A percentile compares a stretch with the other conserved stretches of the same genome.
Conservation (phyloP, 1,139 yeast species). For the Saccharomyces hybrid region DNA sequence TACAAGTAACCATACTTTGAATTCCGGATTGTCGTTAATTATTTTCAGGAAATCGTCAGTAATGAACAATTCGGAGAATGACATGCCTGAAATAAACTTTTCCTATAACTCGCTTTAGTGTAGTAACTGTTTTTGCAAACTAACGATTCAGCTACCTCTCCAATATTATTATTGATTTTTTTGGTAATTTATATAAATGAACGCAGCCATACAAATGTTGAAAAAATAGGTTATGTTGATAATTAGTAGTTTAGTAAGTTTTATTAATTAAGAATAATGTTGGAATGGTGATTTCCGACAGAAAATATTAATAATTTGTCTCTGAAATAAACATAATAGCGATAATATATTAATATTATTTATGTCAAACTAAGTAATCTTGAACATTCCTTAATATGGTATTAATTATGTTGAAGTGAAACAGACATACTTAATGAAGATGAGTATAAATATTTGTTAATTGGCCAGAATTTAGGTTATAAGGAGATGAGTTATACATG, state of each 20-base stretch:
- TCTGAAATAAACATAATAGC: no score
- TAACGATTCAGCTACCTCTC: not conserved
- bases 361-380: no score
- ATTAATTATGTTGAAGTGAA: no score
- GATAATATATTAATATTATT: no score
- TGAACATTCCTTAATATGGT: no score
- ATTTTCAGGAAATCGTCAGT: not conserved
- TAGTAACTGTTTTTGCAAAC: not conserved
- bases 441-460: no score
- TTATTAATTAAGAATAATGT: not conserved
- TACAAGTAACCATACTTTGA: not conserved
- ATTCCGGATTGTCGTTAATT: not conserved
- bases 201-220: not conserved
- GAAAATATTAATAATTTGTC: not conserved
- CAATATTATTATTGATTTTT: not conserved
- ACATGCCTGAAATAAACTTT: not conserved
- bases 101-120: not conserved
- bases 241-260: not conserved
- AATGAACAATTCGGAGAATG: not conserved
- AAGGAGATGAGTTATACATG: no score
- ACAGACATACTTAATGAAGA: no score
- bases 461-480: not conserved
- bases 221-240: not conserved
- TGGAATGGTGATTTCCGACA: not conserved
- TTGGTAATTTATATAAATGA: not conserved